Conservation (phyloP, 495 filamentous ascomycete genomes). For the Cercophora samala region DNA sequence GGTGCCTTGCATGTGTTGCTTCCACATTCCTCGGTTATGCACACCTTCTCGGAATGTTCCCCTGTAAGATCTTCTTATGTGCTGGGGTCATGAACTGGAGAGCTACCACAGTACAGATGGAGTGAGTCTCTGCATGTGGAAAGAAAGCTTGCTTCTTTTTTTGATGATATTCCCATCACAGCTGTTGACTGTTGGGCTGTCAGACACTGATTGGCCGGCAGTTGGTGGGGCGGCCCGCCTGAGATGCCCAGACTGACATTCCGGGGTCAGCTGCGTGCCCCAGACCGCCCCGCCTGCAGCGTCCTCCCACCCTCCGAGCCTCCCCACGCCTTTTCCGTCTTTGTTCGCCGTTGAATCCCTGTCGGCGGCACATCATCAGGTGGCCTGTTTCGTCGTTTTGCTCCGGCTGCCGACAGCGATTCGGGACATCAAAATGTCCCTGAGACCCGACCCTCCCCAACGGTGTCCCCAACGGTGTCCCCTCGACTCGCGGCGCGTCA, state of each 20-base stretch:
- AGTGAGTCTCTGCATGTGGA: neutral
- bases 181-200: neutral
- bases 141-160: neutral
- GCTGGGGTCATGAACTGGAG: neutral
- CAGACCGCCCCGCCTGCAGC: slow-evolving; percentile 1
- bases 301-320: neutral
- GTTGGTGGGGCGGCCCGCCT: slow-evolving; percentile 2
- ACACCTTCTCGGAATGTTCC: neutral
- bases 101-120: no score
- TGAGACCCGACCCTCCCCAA: slow-evolving; percentile 3
- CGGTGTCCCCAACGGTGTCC: slow-evolving; percentile 3
- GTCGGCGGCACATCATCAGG: slow-evolving; percentile 16
- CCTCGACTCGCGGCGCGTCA: slow-evolving; percentile 1
- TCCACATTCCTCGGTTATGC: neutral
- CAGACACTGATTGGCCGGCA: neutral
- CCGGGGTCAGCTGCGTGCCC: neutral
- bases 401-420: neutral
- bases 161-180: no score
- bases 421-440: neutral
- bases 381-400: slow-evolving; percentile 12
- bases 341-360: neutral
- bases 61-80: neutral
- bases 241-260: slow-evolving; percentile 3
- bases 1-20: neutral
- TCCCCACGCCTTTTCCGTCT: slow-evolving; percentile 2